A percentile compares a stretch with the other conserved stretches of the same genome.
Conservation (phyloP, 2,329 filamentous ascomycete genomes). For the Dendryphion nanum region DNA sequence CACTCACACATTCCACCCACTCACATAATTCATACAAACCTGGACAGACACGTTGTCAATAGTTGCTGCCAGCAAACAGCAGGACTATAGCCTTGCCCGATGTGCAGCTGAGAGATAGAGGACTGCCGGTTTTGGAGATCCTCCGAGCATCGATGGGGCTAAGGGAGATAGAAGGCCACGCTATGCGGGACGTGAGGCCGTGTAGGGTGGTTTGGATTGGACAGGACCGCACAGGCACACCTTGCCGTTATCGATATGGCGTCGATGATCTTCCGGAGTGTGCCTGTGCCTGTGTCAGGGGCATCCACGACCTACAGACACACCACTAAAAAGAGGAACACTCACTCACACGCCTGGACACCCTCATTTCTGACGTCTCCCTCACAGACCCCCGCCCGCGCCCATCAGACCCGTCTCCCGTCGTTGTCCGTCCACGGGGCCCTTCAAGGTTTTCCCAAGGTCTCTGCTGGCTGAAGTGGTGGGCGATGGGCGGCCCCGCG, state of each 20-base stretch:
- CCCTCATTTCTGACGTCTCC: not conserved
- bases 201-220: slow-evolving; percentile 20
- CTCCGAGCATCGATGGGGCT: slow-evolving; percentile 5
- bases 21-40: no score
- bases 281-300: slow-evolving; percentile 13
- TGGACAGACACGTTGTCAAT: no score
- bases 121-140: not conserved
- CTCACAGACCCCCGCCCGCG: not conserved
- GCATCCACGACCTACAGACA: not conserved
- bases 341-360: not conserved
- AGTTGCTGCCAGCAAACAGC: no score
- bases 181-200: slow-evolving; percentile 21
- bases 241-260: slow-evolving; percentile 16
- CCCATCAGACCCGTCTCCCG: not conserved
- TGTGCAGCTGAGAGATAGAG: not conserved
- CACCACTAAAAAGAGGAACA: not conserved
- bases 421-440: not conserved
- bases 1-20: not conserved
- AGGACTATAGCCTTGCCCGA: no score
- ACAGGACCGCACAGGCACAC: slow-evolving; percentile 15
- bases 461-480: no score
- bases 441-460: no score
- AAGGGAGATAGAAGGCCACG: slow-evolving; percentile 4
- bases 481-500: no score
- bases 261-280: slow-evolving; percentile 6